A percentile compares a stretch with the other conserved stretches of the same genome.
Evolutionary conservation across 148 eudicot genomes (phyloP).

Genomic region (Camellia granthamiana): DNA sequence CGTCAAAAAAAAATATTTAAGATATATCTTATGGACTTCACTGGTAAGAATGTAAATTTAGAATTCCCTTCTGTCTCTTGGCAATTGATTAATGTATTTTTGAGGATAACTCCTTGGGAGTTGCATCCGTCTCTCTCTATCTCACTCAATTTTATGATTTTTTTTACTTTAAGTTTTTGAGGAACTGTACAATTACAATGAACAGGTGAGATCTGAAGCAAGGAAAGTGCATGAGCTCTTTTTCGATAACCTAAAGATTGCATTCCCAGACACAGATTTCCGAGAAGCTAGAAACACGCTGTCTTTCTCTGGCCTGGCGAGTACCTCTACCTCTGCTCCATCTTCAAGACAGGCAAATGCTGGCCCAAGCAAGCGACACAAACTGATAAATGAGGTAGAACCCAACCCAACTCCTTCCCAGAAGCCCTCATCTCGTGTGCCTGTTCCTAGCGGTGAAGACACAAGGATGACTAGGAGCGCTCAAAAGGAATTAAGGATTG

Average conservation of each 20-base stretch:
- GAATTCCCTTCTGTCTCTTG: neutral
- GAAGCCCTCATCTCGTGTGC: constrained; percentile 41
- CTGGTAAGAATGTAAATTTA: neutral
- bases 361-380: constrained; percentile 57
- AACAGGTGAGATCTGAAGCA: constrained; percentile 87
- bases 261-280: constrained; percentile 76
- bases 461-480: constrained; percentile 19
- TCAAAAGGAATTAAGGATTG: constrained; percentile 28
- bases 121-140: neutral
- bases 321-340: constrained; percentile 42
- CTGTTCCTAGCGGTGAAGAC: constrained; percentile 38
- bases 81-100: neutral
- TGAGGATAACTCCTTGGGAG: neutral
- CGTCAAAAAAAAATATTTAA: too few species aligned
- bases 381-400: constrained; percentile 55
- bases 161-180: neutral
- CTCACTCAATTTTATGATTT: neutral
- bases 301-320: constrained; percentile 53
- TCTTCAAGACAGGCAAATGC: constrained; percentile 43
- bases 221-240: constrained; percentile 87
- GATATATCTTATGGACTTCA: neutral
- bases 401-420: constrained; percentile 46
- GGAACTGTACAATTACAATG: constrained; percentile 5
- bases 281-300: constrained; percentile 65
- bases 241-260: constrained; percentile 65